Percentiles rank a stretch among this genome's conserved stretches.
These are phyloP conservation scores for Sporothrix protearum DNA, from an alignment of 2,329 filamentous ascomycete genomes.

Conservation along the genomic window DNA sequence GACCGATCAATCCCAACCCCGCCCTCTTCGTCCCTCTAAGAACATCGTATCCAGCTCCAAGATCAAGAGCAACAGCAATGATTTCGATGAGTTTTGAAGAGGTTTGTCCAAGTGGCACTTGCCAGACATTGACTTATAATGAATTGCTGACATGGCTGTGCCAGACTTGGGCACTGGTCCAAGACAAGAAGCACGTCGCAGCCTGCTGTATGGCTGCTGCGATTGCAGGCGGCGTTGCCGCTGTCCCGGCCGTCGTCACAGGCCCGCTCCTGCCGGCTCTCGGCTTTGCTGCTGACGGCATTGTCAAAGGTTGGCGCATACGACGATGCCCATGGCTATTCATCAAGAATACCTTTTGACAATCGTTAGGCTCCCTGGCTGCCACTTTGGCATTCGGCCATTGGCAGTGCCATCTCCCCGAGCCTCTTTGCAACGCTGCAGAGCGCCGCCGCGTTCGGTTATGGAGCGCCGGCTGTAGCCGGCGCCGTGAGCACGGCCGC, in stretches of 20 bases:
- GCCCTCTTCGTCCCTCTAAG: too few species aligned
- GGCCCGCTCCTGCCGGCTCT: neutral
- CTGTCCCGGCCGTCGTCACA: neutral
- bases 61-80: neutral
- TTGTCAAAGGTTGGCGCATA: neutral
- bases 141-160: neutral
- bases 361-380: slow-evolving; percentile 33
- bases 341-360: too few species aligned
- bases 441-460: slow-evolving; percentile 36
- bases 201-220: neutral
- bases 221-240: neutral
- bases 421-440: slow-evolving; percentile 35
- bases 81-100: neutral
- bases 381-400: slow-evolving; percentile 30
- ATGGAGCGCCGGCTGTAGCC: slow-evolving; percentile 26
- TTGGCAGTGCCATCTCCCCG: slow-evolving; percentile 32
- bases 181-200: neutral
- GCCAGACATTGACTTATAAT: neutral
- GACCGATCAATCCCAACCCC: too few species aligned
- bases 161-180: neutral
- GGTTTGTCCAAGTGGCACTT: neutral
- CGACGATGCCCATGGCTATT: too few species aligned
- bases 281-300: slow-evolving; percentile 21
- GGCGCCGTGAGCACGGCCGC: neutral
- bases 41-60: neutral